phyloP scores from a whole-genome alignment of 768 basidiomycete genomes.

The Gloeopeniophorella convolvens region DNA sequence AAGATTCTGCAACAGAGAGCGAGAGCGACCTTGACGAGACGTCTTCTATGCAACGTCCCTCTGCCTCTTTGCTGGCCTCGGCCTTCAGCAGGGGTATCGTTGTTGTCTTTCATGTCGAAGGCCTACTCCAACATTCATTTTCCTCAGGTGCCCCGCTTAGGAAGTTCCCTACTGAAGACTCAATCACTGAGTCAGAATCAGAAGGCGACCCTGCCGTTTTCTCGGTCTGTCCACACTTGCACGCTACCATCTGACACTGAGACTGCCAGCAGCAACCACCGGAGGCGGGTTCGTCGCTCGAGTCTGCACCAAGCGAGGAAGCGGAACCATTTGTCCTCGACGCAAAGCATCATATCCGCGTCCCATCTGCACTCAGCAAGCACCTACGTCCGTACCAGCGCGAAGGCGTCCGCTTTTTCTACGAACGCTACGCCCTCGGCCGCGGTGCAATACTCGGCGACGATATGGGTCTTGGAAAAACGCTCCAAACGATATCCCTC shows the following conservation, averaged over 20 bases:
- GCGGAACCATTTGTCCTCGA: constrained; percentile 49
- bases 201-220: constrained; percentile 22
- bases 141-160: constrained; percentile 7
- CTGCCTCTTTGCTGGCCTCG: background rate
- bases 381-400: constrained; percentile 90
- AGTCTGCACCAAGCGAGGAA: constrained; percentile 35
- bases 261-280: background rate
- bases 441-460: constrained; percentile 86
- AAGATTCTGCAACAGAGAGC: constrained; percentile 12
- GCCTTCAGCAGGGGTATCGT: background rate
- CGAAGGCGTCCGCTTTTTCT: constrained; percentile 81
- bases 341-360: constrained; percentile 36
- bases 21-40: constrained; percentile 8
- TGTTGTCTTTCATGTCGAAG: background rate
- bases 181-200: constrained; percentile 44
- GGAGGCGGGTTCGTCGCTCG: constrained; percentile 30
- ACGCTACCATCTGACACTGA: background rate
- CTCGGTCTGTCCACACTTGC: constrained; percentile 3
- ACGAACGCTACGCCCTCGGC: constrained; percentile 55
- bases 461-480: constrained; percentile 97
- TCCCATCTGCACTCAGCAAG: constrained; percentile 71
- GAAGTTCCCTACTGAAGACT: constrained; percentile 27
- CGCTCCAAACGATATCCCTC: constrained; percentile 87
- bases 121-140: background rate
- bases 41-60: background rate